Conservation (phyloP, 306 rosid genomes). For the Prunus mira region DNA sequence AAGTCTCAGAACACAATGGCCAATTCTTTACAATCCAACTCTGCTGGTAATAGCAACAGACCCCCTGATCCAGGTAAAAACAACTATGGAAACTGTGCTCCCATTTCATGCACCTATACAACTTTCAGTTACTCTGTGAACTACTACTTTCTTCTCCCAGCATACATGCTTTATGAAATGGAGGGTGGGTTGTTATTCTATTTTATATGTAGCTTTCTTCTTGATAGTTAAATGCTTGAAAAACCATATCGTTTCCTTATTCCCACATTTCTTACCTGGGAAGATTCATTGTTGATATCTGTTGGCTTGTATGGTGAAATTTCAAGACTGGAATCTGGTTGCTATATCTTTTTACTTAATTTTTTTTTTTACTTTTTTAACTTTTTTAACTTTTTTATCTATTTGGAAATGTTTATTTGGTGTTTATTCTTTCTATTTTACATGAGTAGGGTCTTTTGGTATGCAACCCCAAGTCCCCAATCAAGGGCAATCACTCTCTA, state of each 20-base stretch:
- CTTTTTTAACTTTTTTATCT: background rate
- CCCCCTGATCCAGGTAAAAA: constrained; percentile 61
- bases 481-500: constrained; percentile 64
- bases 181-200: background rate
- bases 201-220: background rate
- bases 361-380: no score
- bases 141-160: background rate
- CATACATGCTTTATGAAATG: background rate
- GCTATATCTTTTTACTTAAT: background rate
- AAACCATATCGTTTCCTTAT: background rate
- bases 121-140: background rate
- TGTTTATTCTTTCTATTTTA: background rate
- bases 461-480: constrained; percentile 56
- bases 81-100: background rate
- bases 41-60: constrained; percentile 47
- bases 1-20: constrained; percentile 48
- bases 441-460: constrained; percentile 47
- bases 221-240: background rate
- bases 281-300: background rate
- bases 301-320: background rate
- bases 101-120: no score
- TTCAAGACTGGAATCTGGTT: background rate
- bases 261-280: background rate
- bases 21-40: constrained; percentile 37
- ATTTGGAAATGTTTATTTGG: background rate